Evolutionary conservation across 495 filamentous ascomycete genomes (phyloP), one percentile per base, ranked within the genome.

Genomic region (Penicillium riverlandense): DNA sequence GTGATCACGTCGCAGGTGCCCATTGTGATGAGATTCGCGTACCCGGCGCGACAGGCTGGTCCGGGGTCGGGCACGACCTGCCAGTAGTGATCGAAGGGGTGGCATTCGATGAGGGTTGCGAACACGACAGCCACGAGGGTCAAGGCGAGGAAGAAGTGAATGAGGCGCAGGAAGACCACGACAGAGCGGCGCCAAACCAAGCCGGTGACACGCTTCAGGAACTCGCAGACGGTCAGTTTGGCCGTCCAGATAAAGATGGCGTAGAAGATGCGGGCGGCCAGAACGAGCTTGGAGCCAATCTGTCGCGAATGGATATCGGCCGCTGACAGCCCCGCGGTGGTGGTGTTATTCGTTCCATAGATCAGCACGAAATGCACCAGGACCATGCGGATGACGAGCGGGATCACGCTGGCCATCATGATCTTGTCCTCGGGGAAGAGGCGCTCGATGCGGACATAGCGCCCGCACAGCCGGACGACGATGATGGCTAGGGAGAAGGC

Each of bases 61-160:
- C 88, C 89, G 13, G 92, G 90, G 56, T 95, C 88, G 7, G 92
- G 92, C 14, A 80, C 63, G 7, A 96, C 88, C 61, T 95, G 90
- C 89, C 88, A 96, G 69, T 95, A 91, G 59, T 89, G 80, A 42
- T 61, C 38, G 52, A 95, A 86, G 12, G 92, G 90, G 29, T 80
- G 82, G 60, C 92, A 98, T 68, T 96, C 91, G 34, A 76, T 72
- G 28, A 98, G 68, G 11, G 88, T 87, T 11, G 85, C 79, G 49
- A 96, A 80, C 29, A 96, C 64, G 9, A 91, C 82, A 9, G 79
- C 86, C 36, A 88, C 44, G 38, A 96, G 87, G 13, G 92, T 95
- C 8, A 75, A 66, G 30, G 75, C 62, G 1, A 98, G 79, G 49
- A 84, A 86, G 61, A 79, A 78, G 40, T 86, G 78, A 45, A 96